Evolutionary conservation across 192 early-diverging fungal species (phyloP).

Genomic region (Coemansia guatemalensis): DNA sequence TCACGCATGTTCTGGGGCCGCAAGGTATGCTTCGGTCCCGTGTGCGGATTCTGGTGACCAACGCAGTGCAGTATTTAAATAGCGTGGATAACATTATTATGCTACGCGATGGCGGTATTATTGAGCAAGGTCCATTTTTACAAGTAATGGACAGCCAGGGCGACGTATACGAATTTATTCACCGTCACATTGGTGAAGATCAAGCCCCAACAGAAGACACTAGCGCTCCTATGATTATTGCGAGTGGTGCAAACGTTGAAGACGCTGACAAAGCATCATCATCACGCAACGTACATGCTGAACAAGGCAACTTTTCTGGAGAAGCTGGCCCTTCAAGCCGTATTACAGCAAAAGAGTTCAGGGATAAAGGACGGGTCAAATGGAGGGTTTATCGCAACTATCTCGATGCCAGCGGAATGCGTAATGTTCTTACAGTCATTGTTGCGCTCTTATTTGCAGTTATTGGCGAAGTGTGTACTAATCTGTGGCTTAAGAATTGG

Average conservation of each 20-base stretch:
- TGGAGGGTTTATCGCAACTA: slow-evolving; percentile 80
- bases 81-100: slow-evolving; percentile 54
- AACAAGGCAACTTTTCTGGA: background rate
- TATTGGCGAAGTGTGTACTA: slow-evolving; percentile 58
- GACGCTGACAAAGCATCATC: slow-evolving; percentile 8
- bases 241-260: slow-evolving; percentile 55
- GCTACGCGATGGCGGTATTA: slow-evolving; percentile 49
- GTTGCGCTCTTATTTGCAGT: slow-evolving; percentile 59
- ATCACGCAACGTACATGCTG: background rate
- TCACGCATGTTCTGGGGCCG: slow-evolving; percentile 54
- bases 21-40: slow-evolving; percentile 54
- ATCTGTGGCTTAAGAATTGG: slow-evolving; percentile 76
- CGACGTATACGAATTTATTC: slow-evolving; percentile 52
- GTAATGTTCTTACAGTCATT: slow-evolving; percentile 58
- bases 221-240: slow-evolving; percentile 16
- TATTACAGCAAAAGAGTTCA: slow-evolving; percentile 76
- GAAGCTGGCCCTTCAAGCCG: slow-evolving; percentile 31
- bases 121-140: slow-evolving; percentile 53
- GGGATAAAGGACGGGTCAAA: slow-evolving; percentile 76
- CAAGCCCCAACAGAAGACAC: slow-evolving; percentile 16
- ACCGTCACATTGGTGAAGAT: slow-evolving; percentile 25
- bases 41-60: slow-evolving; percentile 61
- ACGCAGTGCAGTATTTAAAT: slow-evolving; percentile 56
- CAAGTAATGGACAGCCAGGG: slow-evolving; percentile 49
- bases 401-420: slow-evolving; percentile 67